Evolutionary conservation across 441 rosid genomes (phyloP), one percentile per base, ranked within the genome.

Genomic region (Erodium chrysanthum): DNA sequence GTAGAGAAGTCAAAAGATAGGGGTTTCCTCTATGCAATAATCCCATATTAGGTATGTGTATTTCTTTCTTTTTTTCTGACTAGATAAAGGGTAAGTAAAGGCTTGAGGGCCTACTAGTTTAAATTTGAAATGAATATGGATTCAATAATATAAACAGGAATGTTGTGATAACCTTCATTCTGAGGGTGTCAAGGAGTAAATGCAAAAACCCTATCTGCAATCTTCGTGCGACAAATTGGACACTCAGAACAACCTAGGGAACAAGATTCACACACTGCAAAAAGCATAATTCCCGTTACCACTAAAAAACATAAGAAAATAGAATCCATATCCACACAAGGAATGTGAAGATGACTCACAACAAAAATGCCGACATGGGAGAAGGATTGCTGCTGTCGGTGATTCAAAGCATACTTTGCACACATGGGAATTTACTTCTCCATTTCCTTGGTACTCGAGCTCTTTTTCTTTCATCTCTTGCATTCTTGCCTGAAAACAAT

Each of bases 341-440:
- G 42, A 73, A 44, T 58, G 68, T 8, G 15, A 15, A 68, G 69
- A 40, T 58, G 69, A 80, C 97, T 88, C 82, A 91, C 97, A 83
- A 73, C 96, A 91, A 85, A 94, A 94, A 89, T 91, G 99, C 62
- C 96, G 88, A 76, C 97, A 91, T 64, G 96, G 99, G 66, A 94
- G 94, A 74, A 94, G 92, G 81, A 94, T 88, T 71, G 99, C 91
- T 48, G 99, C 96, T 1, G 96, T 94, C 46, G 92, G 86, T 54
- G 89, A 84, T 68, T 91, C 99, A 48, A 91, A 91, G 78, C 97
- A 91, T 60, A 91, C 91, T 91, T 94, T 91, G 81, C 98, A 91
- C 75, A 85, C 77, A 67, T 91, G 96, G 63, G 92, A 88, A 81
- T 90, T 95, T 74, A 83, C 87, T 66, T 92, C 97, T 70, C 90